Conservation (phyloP, 1,284 basidiomycete genomes). For the Melampsora abietis-canadensis region DNA sequence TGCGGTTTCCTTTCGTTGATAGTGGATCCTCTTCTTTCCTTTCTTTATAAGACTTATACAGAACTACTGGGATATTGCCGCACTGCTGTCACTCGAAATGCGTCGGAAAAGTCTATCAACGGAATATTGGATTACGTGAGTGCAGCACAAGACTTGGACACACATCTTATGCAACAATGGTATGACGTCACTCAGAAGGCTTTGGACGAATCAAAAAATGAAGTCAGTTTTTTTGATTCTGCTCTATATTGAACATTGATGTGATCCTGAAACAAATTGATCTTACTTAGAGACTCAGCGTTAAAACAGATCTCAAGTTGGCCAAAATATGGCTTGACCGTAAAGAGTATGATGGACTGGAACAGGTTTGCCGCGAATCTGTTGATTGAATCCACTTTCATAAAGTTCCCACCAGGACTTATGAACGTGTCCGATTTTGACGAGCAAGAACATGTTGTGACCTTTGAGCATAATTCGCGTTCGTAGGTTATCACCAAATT, state of each 20-base stretch:
- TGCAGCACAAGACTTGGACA: conserved; percentile 71
- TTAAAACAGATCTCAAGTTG: conserved; percentile 93
- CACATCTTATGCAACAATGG: conserved; percentile 85
- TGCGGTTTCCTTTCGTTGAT: not conserved
- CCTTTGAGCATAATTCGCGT: not conserved
- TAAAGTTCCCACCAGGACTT: too few species aligned
- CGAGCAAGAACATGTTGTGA: not conserved
- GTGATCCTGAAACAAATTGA: not conserved
- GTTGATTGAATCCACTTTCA: not conserved
- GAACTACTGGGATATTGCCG: conserved; percentile 24
- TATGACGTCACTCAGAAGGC: conserved; percentile 89
- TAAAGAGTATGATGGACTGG: conserved; percentile 79
- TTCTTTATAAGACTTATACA: conserved; percentile 27
- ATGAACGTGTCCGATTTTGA: too few species aligned
- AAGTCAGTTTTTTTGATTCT: conserved; percentile 60
- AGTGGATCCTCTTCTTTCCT: not conserved
- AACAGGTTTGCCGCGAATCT: conserved; percentile 61
- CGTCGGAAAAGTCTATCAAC: conserved; percentile 89
- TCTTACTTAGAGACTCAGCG: conserved; percentile 70
- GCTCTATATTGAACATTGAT: not conserved
- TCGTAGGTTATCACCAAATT: conserved; percentile 36
- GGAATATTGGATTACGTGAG: conserved; percentile 97
- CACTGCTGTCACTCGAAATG: conserved; percentile 58
- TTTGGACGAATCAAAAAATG: conserved; percentile 88
- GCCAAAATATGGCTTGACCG: conserved; percentile 96